Base-by-base conservation (phyloP, 2,329 filamentous ascomycete genomes). In the Arthrobotrys megalospora region DNA sequence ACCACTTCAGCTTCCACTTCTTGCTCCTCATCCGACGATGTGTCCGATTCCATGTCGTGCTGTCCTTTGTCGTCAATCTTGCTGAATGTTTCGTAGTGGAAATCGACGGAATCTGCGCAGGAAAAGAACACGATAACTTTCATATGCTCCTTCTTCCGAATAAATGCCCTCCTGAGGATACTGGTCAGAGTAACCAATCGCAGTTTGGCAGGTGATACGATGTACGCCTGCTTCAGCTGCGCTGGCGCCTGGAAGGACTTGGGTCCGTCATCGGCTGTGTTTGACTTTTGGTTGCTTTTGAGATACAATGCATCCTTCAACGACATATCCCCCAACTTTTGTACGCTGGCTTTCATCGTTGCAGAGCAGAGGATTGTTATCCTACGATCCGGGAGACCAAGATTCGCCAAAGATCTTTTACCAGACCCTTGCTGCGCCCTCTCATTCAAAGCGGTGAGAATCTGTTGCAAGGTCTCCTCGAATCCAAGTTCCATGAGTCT, bases 401-500 rank as follows among this genome's bases (percentile, higher is more conserved):
- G 48, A 8, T 45, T 28, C 28, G 50, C 36, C 1, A 64, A 19
- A 5, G 65, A 53, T 28, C 11, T 12, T 7, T 77, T 60, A 24
- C 21, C 43, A 1, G 50, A 45, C 34, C 41, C 6, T 16, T 12
- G 41, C 21, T 71, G 73, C 12, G 66, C 66, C 36, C 66, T 71
- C 34, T 66, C 50, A 21, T 88, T 88, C 43, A 88, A 86, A 19
- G 91, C 92, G 69, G 90, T 88, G 14, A 99, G 92, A 80, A 97
- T 95, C 78, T 91, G 92, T 83, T 93, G 92, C 76, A 99, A 89
- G 82, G 98, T 95, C 67, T 97, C 91, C 84, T 98, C 96, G 81
- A 99, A 99, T 0, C 96, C 96, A 82, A 98, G 88, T 83, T 99
- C 96, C 95, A 99, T 97, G 83, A 99, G 86, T n/a, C 96, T 89